phyloP scores from a whole-genome alignment of 441 rosid species.

The Isatis lusitanica region DNA sequence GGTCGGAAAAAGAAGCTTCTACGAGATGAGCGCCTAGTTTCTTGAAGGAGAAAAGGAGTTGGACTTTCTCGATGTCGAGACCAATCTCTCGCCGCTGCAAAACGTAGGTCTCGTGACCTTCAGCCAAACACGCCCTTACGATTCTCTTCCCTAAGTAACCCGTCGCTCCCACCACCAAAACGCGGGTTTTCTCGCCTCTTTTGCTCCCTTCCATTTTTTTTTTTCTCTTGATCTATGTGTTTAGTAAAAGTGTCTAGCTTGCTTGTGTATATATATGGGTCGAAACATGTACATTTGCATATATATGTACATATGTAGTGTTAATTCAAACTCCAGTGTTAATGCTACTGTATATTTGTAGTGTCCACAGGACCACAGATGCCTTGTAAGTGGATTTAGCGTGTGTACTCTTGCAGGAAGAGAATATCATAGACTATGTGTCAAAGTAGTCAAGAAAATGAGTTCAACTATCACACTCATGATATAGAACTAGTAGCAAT shows the following conservation, averaged over 20 bases:
- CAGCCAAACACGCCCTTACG: constrained; percentile 66
- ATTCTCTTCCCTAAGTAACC: constrained; percentile 78
- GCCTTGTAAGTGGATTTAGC: too few relatives aligned
- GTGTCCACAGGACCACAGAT: too few relatives aligned
- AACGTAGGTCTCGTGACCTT: constrained; percentile 67
- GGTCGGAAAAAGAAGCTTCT: constrained; percentile 64
- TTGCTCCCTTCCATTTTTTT: constrained; percentile 19
- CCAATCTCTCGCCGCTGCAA: constrained; percentile 69
- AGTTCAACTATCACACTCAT: too few relatives aligned
- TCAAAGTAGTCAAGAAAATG: too few relatives aligned
- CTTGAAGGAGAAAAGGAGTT: constrained; percentile 58
- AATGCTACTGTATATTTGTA: too few relatives aligned
- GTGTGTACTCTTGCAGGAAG: too few relatives aligned
- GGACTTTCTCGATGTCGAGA: constrained; percentile 70
- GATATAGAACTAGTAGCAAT: too few relatives aligned
- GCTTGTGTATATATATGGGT: background rate
- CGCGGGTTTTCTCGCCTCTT: constrained; percentile 39
- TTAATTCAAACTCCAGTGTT: too few relatives aligned
- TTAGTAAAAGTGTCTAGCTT: background rate
- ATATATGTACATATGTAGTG: background rate
- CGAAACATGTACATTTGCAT: background rate
- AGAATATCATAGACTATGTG: too few relatives aligned
- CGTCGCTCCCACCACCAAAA: constrained; percentile 80
- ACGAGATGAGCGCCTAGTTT: constrained; percentile 58
- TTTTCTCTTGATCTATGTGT: background rate